phyloP scores from a whole-genome alignment of 768 basidiomycete genomes.

The Coprinellus micaceus region DNA sequence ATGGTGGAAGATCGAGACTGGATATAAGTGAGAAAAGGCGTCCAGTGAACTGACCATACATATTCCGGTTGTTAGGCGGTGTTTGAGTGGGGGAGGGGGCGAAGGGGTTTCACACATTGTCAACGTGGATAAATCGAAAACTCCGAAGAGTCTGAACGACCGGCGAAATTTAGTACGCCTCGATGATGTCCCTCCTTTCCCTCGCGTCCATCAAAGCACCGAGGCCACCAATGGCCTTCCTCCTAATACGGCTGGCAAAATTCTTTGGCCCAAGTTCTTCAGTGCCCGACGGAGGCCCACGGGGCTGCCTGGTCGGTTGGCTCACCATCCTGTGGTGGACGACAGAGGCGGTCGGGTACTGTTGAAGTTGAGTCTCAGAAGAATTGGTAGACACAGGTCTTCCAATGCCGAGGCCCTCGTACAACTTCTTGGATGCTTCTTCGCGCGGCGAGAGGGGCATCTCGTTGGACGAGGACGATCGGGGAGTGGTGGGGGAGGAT shows the following conservation, averaged over 20 bases:
- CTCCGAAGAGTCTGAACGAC: too few species aligned
- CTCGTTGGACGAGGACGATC: slow-evolving; percentile 60
- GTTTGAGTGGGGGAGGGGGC: slow-evolving; percentile 4
- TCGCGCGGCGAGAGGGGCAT: slow-evolving; percentile 78
- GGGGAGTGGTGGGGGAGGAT: slow-evolving; percentile 77
- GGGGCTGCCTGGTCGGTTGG: slow-evolving; percentile 80
- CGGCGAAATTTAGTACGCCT: slow-evolving; percentile 62
- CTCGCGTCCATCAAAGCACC: slow-evolving; percentile 77
- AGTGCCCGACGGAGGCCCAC: slow-evolving; percentile 80
- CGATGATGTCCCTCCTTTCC: slow-evolving; percentile 72
- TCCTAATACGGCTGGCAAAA: slow-evolving; percentile 81
- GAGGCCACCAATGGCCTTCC: slow-evolving; percentile 79
- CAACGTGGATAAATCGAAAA: not conserved
- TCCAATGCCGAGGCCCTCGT: slow-evolving; percentile 85
- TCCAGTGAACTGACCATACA: slow-evolving; percentile 26
- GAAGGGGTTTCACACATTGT: slow-evolving; percentile 3
- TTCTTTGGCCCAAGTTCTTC: slow-evolving; percentile 88
- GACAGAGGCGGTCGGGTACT: slow-evolving; percentile 33
- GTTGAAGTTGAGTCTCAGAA: slow-evolving; percentile 37
- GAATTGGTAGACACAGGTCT: slow-evolving; percentile 50
- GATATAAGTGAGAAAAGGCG: slow-evolving; percentile 15
- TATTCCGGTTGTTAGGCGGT: slow-evolving; percentile 19
- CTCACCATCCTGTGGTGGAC: slow-evolving; percentile 59
- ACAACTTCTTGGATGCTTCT: slow-evolving; percentile 81
- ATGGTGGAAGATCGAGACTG: slow-evolving; percentile 6